Evolutionary conservation across 1,139 yeast genomes (phyloP).

Genomic region (Yamadazyma membranifaciens): DNA sequence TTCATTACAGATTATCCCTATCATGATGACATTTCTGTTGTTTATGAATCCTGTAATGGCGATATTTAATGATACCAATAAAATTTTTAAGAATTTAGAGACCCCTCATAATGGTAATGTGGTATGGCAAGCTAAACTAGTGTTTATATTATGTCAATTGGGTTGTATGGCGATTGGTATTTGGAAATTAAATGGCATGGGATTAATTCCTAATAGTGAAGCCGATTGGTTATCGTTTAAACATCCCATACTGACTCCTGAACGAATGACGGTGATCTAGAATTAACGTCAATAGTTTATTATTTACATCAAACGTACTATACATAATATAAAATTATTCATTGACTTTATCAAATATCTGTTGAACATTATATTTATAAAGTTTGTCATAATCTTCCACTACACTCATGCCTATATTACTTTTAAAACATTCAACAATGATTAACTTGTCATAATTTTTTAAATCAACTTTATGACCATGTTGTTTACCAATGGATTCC

Average conservation of each 20-base stretch:
- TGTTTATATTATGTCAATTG: slow-evolving; percentile 57
- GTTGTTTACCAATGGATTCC: slow-evolving; percentile 63
- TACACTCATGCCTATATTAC: slow-evolving; percentile 77
- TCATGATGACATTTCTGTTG: slow-evolving; percentile 86
- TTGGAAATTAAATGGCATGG: slow-evolving; percentile 86
- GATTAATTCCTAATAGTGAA: slow-evolving; percentile 79
- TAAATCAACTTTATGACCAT: slow-evolving; percentile 77
- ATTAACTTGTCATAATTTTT: slow-evolving; percentile 77
- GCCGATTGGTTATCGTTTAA: slow-evolving; percentile 97
- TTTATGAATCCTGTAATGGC: slow-evolving; percentile 77
- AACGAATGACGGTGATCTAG: slow-evolving; percentile 3
- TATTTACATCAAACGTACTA: not conserved
- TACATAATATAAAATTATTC: slow-evolving; percentile 12
- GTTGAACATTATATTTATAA: slow-evolving; percentile 61
- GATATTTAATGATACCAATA: slow-evolving; percentile 53
- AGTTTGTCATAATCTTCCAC: slow-evolving; percentile 59
- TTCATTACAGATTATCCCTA: slow-evolving; percentile 84
- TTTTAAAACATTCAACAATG: slow-evolving; percentile 84
- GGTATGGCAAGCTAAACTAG: slow-evolving; percentile 37
- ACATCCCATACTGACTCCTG: slow-evolving; percentile 17
- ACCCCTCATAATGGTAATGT: slow-evolving; percentile 39
- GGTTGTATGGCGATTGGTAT: slow-evolving; percentile 72
- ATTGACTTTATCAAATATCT: slow-evolving; percentile 51
- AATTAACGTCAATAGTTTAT: not conserved
- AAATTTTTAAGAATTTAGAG: slow-evolving; percentile 37